phyloP scores from a whole-genome alignment of 1,284 basidiomycete species.

The Ustilago bromivora region DNA sequence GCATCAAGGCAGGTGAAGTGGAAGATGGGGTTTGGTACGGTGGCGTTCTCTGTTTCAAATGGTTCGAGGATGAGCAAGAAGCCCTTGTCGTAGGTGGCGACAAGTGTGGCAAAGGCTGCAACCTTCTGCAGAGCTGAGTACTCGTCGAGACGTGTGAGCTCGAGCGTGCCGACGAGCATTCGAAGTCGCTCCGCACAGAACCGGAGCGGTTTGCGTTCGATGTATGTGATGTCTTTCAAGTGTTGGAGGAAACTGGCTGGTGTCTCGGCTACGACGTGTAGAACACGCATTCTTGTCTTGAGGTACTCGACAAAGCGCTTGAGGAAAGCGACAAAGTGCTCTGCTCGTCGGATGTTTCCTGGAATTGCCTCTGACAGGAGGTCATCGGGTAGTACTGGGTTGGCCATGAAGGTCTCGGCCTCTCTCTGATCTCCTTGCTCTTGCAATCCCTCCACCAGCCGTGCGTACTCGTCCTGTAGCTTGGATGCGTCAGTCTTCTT shows the following conservation, averaged over 20 bases:
- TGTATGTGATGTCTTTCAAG: constrained; percentile 98
- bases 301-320: constrained; percentile 99
- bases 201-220: constrained; percentile 92
- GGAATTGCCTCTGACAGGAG: constrained; percentile 94
- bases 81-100: constrained; percentile 98
- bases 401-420: constrained; percentile 84
- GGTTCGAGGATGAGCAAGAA: constrained; percentile 98
- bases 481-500: constrained; percentile 93
- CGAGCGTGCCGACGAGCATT: constrained; percentile 91
- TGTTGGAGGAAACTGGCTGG: constrained; percentile 98
- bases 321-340: constrained; percentile 98
- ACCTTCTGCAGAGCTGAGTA: constrained; percentile 92
- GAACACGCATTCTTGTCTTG: constrained; percentile 98
- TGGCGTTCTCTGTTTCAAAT: constrained; percentile 98
- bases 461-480: constrained; percentile 97
- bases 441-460: constrained; percentile 93
- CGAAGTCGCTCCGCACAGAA: constrained; percentile 97
- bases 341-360: constrained; percentile 97
- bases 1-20: constrained; percentile 98
- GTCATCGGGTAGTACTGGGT: constrained; percentile 94
- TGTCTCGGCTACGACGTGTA: constrained; percentile 99
- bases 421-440: constrained; percentile 73
- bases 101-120: constrained; percentile 93
- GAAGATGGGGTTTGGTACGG: constrained; percentile 98
- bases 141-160: constrained; percentile 91